Conservation (phyloP, 148 eudicot species). For the Dysphania ambrosioides region DNA sequence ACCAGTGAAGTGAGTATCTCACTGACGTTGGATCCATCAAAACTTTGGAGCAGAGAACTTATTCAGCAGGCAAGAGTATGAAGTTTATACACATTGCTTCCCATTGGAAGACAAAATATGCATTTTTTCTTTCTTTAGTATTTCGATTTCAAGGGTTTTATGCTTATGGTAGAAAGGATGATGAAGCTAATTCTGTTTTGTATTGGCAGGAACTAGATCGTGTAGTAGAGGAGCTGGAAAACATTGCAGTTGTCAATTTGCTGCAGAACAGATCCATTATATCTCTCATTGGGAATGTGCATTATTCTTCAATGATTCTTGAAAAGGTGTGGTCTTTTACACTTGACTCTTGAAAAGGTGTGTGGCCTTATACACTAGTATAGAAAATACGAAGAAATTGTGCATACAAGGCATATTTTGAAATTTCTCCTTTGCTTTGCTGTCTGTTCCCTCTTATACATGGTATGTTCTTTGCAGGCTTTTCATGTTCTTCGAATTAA, state of each 20-base stretch:
- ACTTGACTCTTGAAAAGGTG: too few relatives aligned
- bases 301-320: conserved; percentile 76
- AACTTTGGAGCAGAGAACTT: conserved; percentile 97
- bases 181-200: neutral
- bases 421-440: neutral
- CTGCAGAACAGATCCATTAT: conserved; percentile 79
- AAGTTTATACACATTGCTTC: conserved; percentile 17
- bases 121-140: neutral
- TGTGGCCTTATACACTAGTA: too few relatives aligned
- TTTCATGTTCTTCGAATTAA: conserved; percentile 65
- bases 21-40: conserved; percentile 90
- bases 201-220: conserved; percentile 75
- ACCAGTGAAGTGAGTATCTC: conserved; percentile 99
- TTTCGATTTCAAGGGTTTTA: conserved; percentile 8
- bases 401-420: too few relatives aligned
- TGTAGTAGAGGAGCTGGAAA: conserved; percentile 80
- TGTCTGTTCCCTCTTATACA: neutral
- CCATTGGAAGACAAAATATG: neutral
- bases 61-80: conserved; percentile 96
- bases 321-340: conserved; percentile 56
- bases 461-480: conserved; percentile 44
- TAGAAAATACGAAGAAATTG: too few relatives aligned
- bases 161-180: neutral
- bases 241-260: conserved; percentile 83
- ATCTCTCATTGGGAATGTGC: conserved; percentile 91